Evolutionary conservation across 208 protist genomes (phyloP), one percentile per base, ranked within the genome.

Genomic region (Trypanosoma melophagium): DNA sequence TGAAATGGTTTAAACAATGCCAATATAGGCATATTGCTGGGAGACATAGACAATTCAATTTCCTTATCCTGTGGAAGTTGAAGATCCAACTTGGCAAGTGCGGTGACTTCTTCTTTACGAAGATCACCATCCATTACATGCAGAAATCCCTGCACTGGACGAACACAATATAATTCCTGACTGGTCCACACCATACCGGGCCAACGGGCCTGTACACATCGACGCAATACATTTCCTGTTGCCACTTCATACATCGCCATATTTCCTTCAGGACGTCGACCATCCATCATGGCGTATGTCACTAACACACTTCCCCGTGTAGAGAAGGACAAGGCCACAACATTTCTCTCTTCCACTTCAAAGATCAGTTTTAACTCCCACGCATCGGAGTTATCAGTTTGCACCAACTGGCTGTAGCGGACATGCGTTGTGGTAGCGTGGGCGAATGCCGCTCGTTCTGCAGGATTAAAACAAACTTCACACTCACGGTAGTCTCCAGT

Each of bases 1-100:
- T 90, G 74, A 60, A 90, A 89, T 2, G 89, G 86, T 70, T 88
- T 91, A 76, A 95, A 95, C 31, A 95, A 66, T 0, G 86, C 86
- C 17, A 93, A 75, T 66, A 93, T 38, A 40, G 89, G 86, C 17
- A 73, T 74, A 40, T 72, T 74, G 42, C 66, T 68, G 2, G 85
- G 84, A 19, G 77, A 81, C 47, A 79, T 80, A 12, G 78, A 80
- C 57, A 82, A 84, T 66, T 81, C 84, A 41, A 90, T 84, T 47
- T 94, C 89, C 74, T 90, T 89, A 55, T 94, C 86, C 65, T 90
- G 85, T 2, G 81, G 69, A 42, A 94, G 66, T 71, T 88, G 84
- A 38, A 94, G 67, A 53, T 94, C 84, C 58, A 94, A 62, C 75
- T 92, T 91, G 42, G 78, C 72, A 51, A 94, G 64, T 49, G 74